Evolutionary conservation across 1,284 basidiomycete genomes (phyloP), one percentile per base, ranked within the genome.

Genomic region (Leccinum huronense): DNA sequence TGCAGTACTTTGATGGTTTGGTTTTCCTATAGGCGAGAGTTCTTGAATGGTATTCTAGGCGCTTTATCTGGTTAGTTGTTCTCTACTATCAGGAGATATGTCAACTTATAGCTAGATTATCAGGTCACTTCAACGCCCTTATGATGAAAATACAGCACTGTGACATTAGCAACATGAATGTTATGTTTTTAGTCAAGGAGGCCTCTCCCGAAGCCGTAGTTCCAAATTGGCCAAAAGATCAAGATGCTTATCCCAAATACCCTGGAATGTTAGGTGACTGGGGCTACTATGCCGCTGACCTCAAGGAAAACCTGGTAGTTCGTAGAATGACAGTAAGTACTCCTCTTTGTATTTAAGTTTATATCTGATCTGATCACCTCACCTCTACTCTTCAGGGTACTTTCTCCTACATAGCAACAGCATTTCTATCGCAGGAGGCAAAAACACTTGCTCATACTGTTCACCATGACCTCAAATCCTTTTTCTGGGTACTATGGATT

Each of bases 401-500:
- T 31, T 57, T 40, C 1, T 38, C n/a, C 3, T 56, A 55, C 3
- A 57, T 57, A 3, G 53, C 53, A 10, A 19, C 6, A 2, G 59
- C 31, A 4, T 19, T 60, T 34, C 8, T 60, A 5, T 48, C 13
- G n/a, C n/a, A 5, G 9, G 16, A 30, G 31, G 2, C 23, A 42
- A 27, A 27, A 27, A 11, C 23, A 16, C 3, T 30, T 0, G 0
- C 11, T 54, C 51, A 54, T 11, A 27, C 23, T 13, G 8, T 16
- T 54, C 11, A 27, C 9, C 13, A 60, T 1, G 13, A 60, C 23
- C 48, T 60, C 3, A n/a, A 60, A 57, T 60, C 30, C 0, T 56
- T 60, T n/a, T 42, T 57, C n/a, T 60, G 38, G 53, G 27, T 56
- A 2, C 8, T 60, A 10, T 60, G 36, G 59, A 31, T 57, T 1